phyloP scores from a whole-genome alignment of 2,329 filamentous ascomycete species.

The Phoma sp. region DNA sequence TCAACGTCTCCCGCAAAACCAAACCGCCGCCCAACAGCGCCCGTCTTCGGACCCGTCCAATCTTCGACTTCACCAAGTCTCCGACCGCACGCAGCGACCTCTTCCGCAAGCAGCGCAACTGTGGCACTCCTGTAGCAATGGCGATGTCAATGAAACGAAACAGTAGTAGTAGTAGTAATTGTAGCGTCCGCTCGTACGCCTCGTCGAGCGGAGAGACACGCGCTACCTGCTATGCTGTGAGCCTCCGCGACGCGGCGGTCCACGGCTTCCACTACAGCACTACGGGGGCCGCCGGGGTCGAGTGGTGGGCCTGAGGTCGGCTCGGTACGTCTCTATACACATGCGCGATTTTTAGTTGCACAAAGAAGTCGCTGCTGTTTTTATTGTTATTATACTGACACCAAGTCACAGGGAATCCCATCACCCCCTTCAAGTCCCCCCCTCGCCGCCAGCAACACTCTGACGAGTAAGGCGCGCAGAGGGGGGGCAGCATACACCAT shows the following conservation, averaged over 20 bases:
- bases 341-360: no score
- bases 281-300: conserved; percentile 75
- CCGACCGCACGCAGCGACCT: conserved; percentile 13
- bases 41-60: conserved; percentile 16
- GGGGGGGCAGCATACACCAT: conserved; percentile 96
- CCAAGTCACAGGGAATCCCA: conserved; percentile 68
- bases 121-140: conserved; percentile 63
- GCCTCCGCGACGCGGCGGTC: conserved; percentile 64
- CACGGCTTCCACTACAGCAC: conserved; percentile 94
- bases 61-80: background rate
- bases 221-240: conserved; percentile 89
- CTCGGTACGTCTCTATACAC: conserved; percentile 42
- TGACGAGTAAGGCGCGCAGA: conserved; percentile 54
- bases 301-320: conserved; percentile 55
- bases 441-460: conserved; percentile 73
- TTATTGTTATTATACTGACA: no score
- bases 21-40: conserved; percentile 3
- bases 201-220: conserved; percentile 76
- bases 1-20: background rate
- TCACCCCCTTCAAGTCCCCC: conserved; percentile 88
- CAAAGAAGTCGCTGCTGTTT: no score
- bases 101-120: conserved; percentile 41
- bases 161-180: conserved; percentile 72
- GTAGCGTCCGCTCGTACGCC: conserved; percentile 56
- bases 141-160: conserved; percentile 74